phyloP scores from a whole-genome alignment of 1,284 basidiomycete species.

The Chiua sp. region DNA sequence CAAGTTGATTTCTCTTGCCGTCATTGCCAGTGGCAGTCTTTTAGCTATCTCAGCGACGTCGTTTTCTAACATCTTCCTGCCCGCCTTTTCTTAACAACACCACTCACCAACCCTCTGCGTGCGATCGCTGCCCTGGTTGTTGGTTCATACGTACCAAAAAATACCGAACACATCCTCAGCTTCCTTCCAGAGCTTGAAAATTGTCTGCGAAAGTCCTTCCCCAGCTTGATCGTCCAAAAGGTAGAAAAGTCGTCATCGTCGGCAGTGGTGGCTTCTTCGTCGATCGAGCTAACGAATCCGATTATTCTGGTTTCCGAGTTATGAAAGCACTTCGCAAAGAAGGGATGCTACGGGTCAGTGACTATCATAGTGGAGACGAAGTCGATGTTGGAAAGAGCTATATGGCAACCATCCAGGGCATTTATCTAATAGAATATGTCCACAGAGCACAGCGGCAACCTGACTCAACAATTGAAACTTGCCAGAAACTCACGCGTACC shows the following conservation, averaged over 20 bases:
- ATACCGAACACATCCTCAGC: constrained; percentile 84
- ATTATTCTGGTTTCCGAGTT: constrained; percentile 98
- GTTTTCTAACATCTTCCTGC: constrained; percentile 57
- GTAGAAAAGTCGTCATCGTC: constrained; percentile 96
- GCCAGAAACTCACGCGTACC: no score
- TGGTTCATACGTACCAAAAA: constrained; percentile 69
- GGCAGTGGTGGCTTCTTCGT: constrained; percentile 97
- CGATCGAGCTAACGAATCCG: constrained; percentile 99
- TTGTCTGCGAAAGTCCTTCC: constrained; percentile 93
- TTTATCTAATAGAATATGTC: no score
- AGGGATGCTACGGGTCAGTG: constrained; percentile 48
- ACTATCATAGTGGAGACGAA: no score
- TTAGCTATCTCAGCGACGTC: constrained; percentile 84
- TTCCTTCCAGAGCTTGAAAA: constrained; percentile 90
- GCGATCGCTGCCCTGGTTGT: constrained; percentile 84
- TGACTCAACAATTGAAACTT: no score
- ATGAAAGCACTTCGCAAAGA: constrained; percentile 98
- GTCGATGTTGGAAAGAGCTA: no score
- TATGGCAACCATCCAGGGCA: no score
- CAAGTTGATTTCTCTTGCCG: constrained; percentile 62
- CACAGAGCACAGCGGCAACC: no score
- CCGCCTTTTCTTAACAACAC: constrained; percentile 41
- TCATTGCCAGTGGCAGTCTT: constrained; percentile 8
- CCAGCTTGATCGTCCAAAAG: constrained; percentile 85
- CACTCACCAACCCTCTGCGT: constrained; percentile 49